Base-by-base conservation (phyloP, 1,284 basidiomycete species). In the Malassezia japonica region DNA sequence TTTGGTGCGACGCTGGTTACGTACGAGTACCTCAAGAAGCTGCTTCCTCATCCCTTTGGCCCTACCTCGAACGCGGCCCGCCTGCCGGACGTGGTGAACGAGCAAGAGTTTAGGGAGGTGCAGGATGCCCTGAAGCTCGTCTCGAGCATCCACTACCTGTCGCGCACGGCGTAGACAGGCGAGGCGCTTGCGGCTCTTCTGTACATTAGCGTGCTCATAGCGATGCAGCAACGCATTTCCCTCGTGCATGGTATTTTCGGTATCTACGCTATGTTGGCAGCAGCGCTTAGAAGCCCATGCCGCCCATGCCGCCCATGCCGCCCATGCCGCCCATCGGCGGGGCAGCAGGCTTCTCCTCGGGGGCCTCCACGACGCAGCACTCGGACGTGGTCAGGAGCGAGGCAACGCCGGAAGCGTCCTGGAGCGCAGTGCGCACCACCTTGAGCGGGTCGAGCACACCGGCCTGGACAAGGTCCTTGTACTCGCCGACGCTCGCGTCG, bases 1-100 rank as follows among this genome's bases (percentile, higher is more conserved):
- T 92, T 91, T 70, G 87, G 87, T 46, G 94, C 91, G 62, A 98
- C 92, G 20, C 78, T 98, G 24, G 83, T 94, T 56, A 84, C 82
- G 31, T 88, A 88, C 75, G 86, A 89, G 72, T 82, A 84, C 70
- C 75, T 87, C 57, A 80, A 64, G 50, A 42, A 28, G 37, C n/a
- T 54, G 3, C 39, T 54, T 25, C 51, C 51, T 6, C 44, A 40
- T 28, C 51, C 51, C 6, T 43, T 54, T 28, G 28, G 38, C 18
- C 38, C 38, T 8, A 40, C 12, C 13, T 40, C 38, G 23, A 40
- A 40, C 38, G 12, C 38, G 23, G 38, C 38, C 5, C 38, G 38
- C 27, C 18, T 51, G 20, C 35, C 42, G 10, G 35, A 28, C 24
- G 35, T 46, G 32, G 31, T 51, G 18, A 23, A 39, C 29, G 28